phyloP scores from a whole-genome alignment of 1,139 yeast species.

The Blastobotrys persicus region DNA sequence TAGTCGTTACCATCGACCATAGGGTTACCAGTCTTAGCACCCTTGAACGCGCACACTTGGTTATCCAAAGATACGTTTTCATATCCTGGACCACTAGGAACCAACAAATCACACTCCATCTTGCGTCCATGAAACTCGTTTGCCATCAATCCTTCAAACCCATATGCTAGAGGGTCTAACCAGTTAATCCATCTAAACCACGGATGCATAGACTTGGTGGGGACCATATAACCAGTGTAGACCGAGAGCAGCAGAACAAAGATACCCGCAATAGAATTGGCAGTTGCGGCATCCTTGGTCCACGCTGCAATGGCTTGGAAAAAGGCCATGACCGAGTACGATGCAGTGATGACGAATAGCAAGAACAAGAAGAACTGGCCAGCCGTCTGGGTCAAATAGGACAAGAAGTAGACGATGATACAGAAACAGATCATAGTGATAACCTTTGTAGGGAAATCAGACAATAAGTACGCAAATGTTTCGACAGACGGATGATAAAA shows the following conservation, averaged over 20 bases:
- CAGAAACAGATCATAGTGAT: slow-evolving; percentile 46
- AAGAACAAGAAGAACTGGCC: slow-evolving; percentile 61
- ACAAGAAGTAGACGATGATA: slow-evolving; percentile 56
- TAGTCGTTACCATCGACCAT: slow-evolving; percentile 52
- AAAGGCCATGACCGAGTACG: slow-evolving; percentile 53
- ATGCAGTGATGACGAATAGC: slow-evolving; percentile 47
- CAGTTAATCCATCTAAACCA: slow-evolving; percentile 65
- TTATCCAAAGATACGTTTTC: slow-evolving; percentile 41
- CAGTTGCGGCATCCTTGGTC: slow-evolving; percentile 54
- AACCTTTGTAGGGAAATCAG: slow-evolving; percentile 57
- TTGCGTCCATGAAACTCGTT: slow-evolving; percentile 55
- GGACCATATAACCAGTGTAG: slow-evolving; percentile 60
- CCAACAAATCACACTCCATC: slow-evolving; percentile 47
- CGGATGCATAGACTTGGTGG: slow-evolving; percentile 56
- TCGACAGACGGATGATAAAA: slow-evolving; percentile 69
- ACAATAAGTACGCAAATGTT: slow-evolving; percentile 55
- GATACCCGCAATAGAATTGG: slow-evolving; percentile 61
- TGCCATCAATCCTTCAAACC: slow-evolving; percentile 55
- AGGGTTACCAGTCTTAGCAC: slow-evolving; percentile 46
- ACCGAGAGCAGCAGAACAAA: slow-evolving; percentile 52
- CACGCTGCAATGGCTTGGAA: slow-evolving; percentile 61
- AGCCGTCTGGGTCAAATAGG: slow-evolving; percentile 54
- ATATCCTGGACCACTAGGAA: slow-evolving; percentile 54
- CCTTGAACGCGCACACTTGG: slow-evolving; percentile 49
- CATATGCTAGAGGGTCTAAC: slow-evolving; percentile 56